Evolutionary conservation across 306 rosid species (phyloP), one percentile per base, ranked within the genome.

Genomic region (Vigna trinervia): DNA sequence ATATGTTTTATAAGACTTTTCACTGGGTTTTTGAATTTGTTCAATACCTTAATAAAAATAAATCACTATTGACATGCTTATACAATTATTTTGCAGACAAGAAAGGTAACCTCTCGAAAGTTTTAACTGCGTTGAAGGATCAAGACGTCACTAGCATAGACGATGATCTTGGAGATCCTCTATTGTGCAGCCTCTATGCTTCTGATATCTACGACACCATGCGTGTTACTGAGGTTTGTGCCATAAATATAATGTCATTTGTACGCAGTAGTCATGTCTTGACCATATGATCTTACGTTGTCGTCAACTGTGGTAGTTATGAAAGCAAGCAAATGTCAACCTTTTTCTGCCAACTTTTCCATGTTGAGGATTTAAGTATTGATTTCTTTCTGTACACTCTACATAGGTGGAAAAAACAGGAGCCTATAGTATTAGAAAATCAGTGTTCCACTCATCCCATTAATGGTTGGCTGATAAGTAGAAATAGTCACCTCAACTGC

Each of bases 221-320:
- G 67, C 86, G 87, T 67, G 94, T 86, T 76, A 84, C 86, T 68
- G 98, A 96, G 99, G 99, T 94, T 72, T 82, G 90, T 79, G 65
- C 52, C 30, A 10, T 69, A 36, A 52, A 75, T 45, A 17, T 13
- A 38, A 72, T 58, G 57, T 13, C 32, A 80, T 77, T 71, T 54
- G 74, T 14, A 47, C 54, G 12, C 34, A 71, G 46, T 41, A 17
- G 67, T 73, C 39, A 69, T 76, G 60, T 47, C 14, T 39, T 74
- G 39, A 14, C 23, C 15, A 14, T 50, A 46, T 4, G 2, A 48
- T 43, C 47, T 48, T 78, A 9, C 45, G 39, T 67, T 41, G 20
- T 39, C 17, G 36, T 66, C 47, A 17, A 60, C 47, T 43, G 38
- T 30, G 43, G 36, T 59, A 48, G 56, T 41, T 13, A 45, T 45